Base-by-base conservation (phyloP, 331 rosid species). In the Acacia concinna region DNA sequence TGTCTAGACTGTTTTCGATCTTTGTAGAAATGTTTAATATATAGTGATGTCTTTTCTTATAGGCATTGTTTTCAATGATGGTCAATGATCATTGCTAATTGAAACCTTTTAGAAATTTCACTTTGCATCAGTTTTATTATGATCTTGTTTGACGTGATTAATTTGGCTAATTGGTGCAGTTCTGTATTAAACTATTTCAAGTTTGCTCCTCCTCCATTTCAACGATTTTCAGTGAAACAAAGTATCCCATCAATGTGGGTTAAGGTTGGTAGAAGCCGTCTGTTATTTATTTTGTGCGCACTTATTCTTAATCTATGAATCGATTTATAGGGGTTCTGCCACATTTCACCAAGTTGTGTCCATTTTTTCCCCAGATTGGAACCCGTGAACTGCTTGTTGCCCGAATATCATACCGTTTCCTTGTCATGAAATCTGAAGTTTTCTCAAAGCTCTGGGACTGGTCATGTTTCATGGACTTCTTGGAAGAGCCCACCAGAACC, bases 131-230 rank as follows among this genome's bases (percentile, higher is more conserved):
- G 25, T 62, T 67, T 41, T 54, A 8, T 57, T 40, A 62, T n/a
- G 34, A 56, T 10, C 10, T 46, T 66, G 31, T 82, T 41, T 66
- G 57, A 34, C 34, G 38, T 66, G 62, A 40, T 40, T 66, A 15
- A 78, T 3, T 81, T 80, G 57, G 56, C 75, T 78, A n/a, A 64
- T 75, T 77, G 76, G 30, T 71, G 86, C 93, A 94, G 98, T 85
- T 83, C 90, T 72, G 81, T 94, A 8, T 80, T 91, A 80, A 81
- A 66, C 78, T 94, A 94, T 83, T 94, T 94, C 79, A 65, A 87
- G 46, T 91, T 87, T 76, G 92, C 97, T 81, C 97, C 96, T 35
- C 79, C 97, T 78, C 97, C 98, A 14, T 94, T 92, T 85, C 86
- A 84, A 80, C 92, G 97, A 49, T 57, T 91, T 86, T 68, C 79